Evolutionary conservation across 306 rosid species (phyloP).

Genomic region (Lupinus albus): DNA sequence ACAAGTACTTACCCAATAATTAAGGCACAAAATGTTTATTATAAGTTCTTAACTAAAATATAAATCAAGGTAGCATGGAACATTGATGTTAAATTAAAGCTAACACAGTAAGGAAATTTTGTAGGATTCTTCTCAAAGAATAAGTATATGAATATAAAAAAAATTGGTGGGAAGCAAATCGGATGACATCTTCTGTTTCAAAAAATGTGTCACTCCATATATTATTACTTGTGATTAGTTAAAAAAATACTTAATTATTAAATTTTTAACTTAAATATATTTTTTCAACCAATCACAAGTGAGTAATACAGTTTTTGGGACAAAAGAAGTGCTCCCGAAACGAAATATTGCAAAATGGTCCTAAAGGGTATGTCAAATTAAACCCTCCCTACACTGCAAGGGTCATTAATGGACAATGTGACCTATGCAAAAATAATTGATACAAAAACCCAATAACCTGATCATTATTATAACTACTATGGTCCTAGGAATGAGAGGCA

Average conservation of each 20-base stretch:
- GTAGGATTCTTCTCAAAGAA: slow-evolving; percentile 19
- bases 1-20: slow-evolving; percentile 32
- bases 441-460: slow-evolving; percentile 29
- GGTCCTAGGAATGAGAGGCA: slow-evolving; percentile 76
- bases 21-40: slow-evolving; percentile 19
- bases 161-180: too few species aligned
- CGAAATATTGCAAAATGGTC: slow-evolving; percentile 34
- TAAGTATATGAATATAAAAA: slow-evolving; percentile 10
- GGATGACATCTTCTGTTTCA: too few species aligned
- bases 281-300: too few species aligned
- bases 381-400: slow-evolving; percentile 24
- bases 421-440: slow-evolving; percentile 34
- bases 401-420: slow-evolving; percentile 28
- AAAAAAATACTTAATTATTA: too few species aligned
- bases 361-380: slow-evolving; percentile 17
- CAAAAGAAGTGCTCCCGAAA: too few species aligned
- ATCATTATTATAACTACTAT: slow-evolving; percentile 43
- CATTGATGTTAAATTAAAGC: background rate
- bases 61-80: background rate
- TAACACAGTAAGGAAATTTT: background rate
- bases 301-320: too few species aligned
- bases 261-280: too few species aligned
- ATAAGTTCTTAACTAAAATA: slow-evolving; percentile 32
- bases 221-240: too few species aligned
- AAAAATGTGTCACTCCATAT: too few species aligned